These are phyloP conservation scores for Trichopus zeylanicus DNA, from an alignment of 116 monocot genomes.

Conservation along the genomic window DNA sequence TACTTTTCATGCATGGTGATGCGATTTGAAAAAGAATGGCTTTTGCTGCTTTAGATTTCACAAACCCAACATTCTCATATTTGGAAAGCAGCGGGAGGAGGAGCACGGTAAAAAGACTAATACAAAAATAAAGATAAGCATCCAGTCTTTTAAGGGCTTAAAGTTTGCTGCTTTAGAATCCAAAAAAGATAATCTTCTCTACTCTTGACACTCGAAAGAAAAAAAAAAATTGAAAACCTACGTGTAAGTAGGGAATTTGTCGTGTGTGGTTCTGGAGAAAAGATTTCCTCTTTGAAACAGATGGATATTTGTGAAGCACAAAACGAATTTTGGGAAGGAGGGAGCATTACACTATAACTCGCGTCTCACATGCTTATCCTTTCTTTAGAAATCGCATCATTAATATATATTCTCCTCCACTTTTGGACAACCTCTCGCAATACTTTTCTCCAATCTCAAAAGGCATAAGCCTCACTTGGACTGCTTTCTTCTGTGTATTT, in stretches of 20 bases:
- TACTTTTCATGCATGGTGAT: conserved; percentile 57
- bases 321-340: not conserved
- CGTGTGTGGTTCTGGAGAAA: conserved; percentile 22
- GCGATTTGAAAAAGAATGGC: conserved; percentile 34
- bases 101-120: conserved; percentile 27
- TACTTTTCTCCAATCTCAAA: conserved; percentile 19
- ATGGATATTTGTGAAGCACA: conserved; percentile 3
- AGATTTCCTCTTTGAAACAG: not conserved
- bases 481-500: not conserved
- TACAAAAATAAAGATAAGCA: conserved; percentile 58
- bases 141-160: conserved; percentile 35
- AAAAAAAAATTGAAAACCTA: conserved; percentile 14
- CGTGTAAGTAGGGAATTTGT: conserved; percentile 55
- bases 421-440: conserved; percentile 14
- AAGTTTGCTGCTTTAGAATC: conserved; percentile 57
- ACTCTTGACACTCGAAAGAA: conserved; percentile 11
- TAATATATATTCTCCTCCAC: conserved; percentile 37
- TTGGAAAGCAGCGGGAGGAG: conserved; percentile 33
- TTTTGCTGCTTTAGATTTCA: conserved; percentile 46
- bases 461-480: conserved; percentile 24
- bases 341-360: not conserved
- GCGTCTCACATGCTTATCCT: conserved; percentile 22
- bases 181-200: conserved; percentile 50
- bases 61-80: conserved; percentile 45
- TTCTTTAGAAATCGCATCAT: conserved; percentile 18